Base-by-base conservation (phyloP, 495 filamentous ascomycete species). In the Aspergillus homomorphus region DNA sequence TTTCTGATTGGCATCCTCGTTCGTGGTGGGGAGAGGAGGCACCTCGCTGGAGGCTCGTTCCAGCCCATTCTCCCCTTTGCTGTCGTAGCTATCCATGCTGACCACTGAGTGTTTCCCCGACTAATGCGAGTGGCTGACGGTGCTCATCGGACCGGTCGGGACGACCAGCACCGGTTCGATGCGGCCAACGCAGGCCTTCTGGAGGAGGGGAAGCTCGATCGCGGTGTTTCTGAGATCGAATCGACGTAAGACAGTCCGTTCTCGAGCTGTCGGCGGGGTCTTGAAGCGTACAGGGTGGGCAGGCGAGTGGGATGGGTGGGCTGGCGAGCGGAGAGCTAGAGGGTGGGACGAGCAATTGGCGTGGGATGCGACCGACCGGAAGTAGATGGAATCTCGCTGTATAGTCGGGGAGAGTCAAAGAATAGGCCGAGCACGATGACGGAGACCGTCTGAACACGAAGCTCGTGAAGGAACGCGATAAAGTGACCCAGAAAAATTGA, bases 1-100 rank as follows among this genome's bases (percentile, higher is more conserved):
- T 59, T 79, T 79, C 33, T 38, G 4, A 14, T 38, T 38, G 7
- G 12, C 33, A 9, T 28, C 26, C 33, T 16, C 48, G 8, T 51
- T 23, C 0, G 15, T 5, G 4, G 12, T 30, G 24, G 48, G 48
- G 48, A 51, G 15, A 8, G 48, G 48, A 1, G 48, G 48, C 6
- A 51, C 48, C 14, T 51, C 48, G 24, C n/a, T n/a, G 2, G 24
- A 51, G 24, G 48, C 48, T 4, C 48, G 48, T 5, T 28, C 23
- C 48, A 30, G 3, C 15, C 14, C 48, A 24, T 51, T 18, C 18
- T 51, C 48, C 48, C 48, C 48, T 51, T 51, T 51, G 3, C 21
- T 3, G 5, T 51, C 23, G 5, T 28, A 28, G 24, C 23, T n/a
- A 30, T 51, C 48, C 48, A 51, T 51, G n/a, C 4, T 38, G 24